Evolutionary conservation across 352 stramenopile species (phyloP), one percentile per base, ranked within the genome.

Genomic region (Phytopythium helicoides): DNA sequence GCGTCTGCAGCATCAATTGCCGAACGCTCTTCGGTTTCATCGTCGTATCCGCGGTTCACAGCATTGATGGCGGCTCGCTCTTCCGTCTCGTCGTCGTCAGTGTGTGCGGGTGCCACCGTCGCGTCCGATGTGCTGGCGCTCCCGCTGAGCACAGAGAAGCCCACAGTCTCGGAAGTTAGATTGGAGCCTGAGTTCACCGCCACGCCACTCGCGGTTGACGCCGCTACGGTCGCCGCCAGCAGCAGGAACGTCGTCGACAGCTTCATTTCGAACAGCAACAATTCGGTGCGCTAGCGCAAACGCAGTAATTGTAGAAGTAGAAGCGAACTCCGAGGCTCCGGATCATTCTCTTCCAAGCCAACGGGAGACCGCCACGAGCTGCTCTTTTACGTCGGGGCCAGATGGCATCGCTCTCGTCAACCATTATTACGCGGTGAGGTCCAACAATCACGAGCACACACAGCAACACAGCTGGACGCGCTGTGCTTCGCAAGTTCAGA

Each of bases 21-120:
- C 34, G 42, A 6, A 15, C 42, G 42, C 26, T 50, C 44, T 28
- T 50, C 44, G 16, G 44, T 50, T 28, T 50, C 44, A 26, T 50
- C 44, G n/a, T 39, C 44, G n/a, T 26, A 25, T 7, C 9, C 6
- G 44, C 26, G 28, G 44, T 14, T 8, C 12, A n/a, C 44, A 6
- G 26, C 6, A 9, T 23, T 18, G 6, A 25, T 39, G 25, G 44
- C 26, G 9, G 16, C 44, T 3, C 44, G 44, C 16, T 50, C 44
- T 10, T 22, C 44, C 6, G 26, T 39, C 44, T 50, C n/a, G n/a
- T n/a, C n/a, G n/a, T n/a, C n/a, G n/a, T n/a, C n/a, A n/a, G n/a
- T n/a, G n/a, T n/a, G n/a, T n/a, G 23, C 42, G 23, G 25, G 23
- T 16, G 36, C 42, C 15, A 37, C 14, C 4, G 42, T 37, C 14